Conservation (phyloP, 1,139 yeast genomes). For the Kurtzmaniella quercitrusa region DNA sequence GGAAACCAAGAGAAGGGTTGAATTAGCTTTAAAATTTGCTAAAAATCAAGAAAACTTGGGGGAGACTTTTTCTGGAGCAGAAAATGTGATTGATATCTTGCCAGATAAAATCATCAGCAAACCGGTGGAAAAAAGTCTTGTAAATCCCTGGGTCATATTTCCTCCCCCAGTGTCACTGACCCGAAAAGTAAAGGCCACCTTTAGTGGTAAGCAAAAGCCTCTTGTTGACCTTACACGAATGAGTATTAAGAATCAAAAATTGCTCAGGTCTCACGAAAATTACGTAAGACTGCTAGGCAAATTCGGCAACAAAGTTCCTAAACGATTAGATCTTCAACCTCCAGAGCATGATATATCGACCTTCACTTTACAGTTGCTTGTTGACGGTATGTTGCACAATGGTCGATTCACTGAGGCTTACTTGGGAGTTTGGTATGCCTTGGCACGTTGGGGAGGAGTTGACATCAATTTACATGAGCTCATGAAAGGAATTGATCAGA, state of each 20-base stretch:
- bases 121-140: constrained; percentile 8
- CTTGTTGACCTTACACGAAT: constrained; percentile 32
- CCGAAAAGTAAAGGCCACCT: constrained; percentile 20
- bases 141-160: constrained; percentile 30
- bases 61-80: not conserved
- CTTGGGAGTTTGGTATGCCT: constrained; percentile 25
- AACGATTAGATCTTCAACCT: constrained; percentile 4
- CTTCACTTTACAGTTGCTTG: constrained; percentile 26
- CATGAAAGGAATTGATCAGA: not conserved
- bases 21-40: constrained; percentile 6
- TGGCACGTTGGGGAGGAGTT: constrained; percentile 36
- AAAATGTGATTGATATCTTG: not conserved
- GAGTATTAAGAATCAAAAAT: constrained; percentile 18
- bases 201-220: constrained; percentile 21
- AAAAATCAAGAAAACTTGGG: constrained; percentile 2
- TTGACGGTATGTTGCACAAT: constrained; percentile 31
- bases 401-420: constrained; percentile 32
- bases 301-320: constrained; percentile 17
- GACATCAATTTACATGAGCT: constrained; percentile 11
- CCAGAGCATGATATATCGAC: constrained; percentile 20
- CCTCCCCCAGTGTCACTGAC: constrained; percentile 28
- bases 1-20: constrained; percentile 7
- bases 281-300: constrained; percentile 19
- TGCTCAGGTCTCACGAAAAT: constrained; percentile 14
- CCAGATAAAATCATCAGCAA: constrained; percentile 8